These are phyloP conservation scores for Teratosphaeria zuluensis DNA, from an alignment of 2,329 filamentous ascomycete genomes.

Conservation along the genomic window DNA sequence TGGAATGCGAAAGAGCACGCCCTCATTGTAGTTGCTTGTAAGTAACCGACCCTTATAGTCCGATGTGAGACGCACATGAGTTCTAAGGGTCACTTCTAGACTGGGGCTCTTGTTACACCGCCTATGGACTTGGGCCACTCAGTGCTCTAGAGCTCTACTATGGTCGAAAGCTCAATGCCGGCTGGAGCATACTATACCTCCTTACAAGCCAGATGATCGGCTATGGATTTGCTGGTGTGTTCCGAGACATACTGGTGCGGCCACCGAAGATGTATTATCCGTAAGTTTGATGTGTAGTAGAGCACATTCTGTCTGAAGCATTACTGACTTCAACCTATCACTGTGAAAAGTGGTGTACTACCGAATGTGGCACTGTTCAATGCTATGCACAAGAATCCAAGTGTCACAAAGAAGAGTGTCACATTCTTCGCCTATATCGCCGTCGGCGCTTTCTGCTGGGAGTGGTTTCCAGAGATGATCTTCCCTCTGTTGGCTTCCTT, in stretches of 20 bases:
- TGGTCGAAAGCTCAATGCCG: constrained; percentile 4
- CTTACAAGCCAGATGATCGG: constrained; percentile 39
- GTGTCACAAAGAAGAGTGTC: constrained; percentile 6
- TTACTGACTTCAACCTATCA: too few species aligned
- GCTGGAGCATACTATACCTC: constrained; percentile 8
- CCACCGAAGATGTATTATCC: constrained; percentile 42
- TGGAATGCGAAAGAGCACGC: constrained; percentile 29
- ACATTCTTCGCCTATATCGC: constrained; percentile 6
- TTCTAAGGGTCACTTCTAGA: too few species aligned
- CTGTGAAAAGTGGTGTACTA: constrained; percentile 15
- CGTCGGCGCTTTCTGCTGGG: constrained; percentile 19
- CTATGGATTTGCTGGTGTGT: constrained; percentile 40
- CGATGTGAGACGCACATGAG: too few species aligned
- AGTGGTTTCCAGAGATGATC: constrained; percentile 26
- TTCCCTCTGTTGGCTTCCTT: constrained; percentile 20
- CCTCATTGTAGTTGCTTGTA: constrained; percentile 25
- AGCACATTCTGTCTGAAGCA: too few species aligned
- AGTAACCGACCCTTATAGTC: too few species aligned
- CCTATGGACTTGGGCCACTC: constrained; percentile 8
- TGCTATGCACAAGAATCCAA: constrained; percentile 24
- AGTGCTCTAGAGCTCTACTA: constrained; percentile 10
- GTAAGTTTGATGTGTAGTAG: too few species aligned
- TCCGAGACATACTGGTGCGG: constrained; percentile 37
- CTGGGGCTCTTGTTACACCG: constrained; percentile 16
- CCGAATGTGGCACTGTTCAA: constrained; percentile 30